phyloP scores from a whole-genome alignment of 2,329 filamentous ascomycete genomes.

The Trichoderma guizhouense region DNA sequence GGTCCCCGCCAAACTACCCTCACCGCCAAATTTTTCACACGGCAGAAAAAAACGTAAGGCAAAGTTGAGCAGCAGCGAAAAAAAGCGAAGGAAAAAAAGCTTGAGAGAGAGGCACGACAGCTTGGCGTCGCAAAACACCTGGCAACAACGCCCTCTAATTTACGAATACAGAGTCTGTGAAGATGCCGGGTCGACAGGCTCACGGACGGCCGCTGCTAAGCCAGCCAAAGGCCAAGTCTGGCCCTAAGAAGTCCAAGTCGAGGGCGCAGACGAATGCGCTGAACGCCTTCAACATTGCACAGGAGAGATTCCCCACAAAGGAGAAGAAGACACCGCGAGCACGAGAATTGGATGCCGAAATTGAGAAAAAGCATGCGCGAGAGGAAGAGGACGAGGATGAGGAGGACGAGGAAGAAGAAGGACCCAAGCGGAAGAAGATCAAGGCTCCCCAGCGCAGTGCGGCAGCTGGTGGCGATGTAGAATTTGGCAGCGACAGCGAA shows the following conservation, averaged over 20 bases:
- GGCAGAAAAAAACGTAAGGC: slow-evolving; percentile 29
- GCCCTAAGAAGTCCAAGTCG: slow-evolving; percentile 46
- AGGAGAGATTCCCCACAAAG: slow-evolving; percentile 48
- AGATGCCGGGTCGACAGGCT: slow-evolving; percentile 57
- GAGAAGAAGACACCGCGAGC: slow-evolving; percentile 48
- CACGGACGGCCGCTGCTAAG: slow-evolving; percentile 53
- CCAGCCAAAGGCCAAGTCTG: slow-evolving; percentile 33
- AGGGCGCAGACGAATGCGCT: slow-evolving; percentile 49
- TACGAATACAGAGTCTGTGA: slow-evolving; percentile 22
- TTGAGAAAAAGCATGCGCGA: slow-evolving; percentile 43
- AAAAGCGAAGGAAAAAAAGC: background rate
- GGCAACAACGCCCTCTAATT: background rate
- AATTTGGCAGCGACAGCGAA: slow-evolving; percentile 78
- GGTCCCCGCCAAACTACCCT: slow-evolving; percentile 28
- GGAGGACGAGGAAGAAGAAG: slow-evolving; percentile 53
- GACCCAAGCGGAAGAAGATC: slow-evolving; percentile 39
- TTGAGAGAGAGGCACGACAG: background rate
- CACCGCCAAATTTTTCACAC: slow-evolving; percentile 32
- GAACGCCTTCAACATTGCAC: slow-evolving; percentile 56
- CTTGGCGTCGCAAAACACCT: background rate
- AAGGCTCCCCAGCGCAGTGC: slow-evolving; percentile 41
- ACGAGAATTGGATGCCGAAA: slow-evolving; percentile 49
- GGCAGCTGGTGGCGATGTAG: slow-evolving; percentile 54
- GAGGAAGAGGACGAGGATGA: slow-evolving; percentile 48
- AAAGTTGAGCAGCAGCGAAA: background rate